phyloP scores from a whole-genome alignment of 2,329 filamentous ascomycete genomes.

The Huntiella decipiens region DNA sequence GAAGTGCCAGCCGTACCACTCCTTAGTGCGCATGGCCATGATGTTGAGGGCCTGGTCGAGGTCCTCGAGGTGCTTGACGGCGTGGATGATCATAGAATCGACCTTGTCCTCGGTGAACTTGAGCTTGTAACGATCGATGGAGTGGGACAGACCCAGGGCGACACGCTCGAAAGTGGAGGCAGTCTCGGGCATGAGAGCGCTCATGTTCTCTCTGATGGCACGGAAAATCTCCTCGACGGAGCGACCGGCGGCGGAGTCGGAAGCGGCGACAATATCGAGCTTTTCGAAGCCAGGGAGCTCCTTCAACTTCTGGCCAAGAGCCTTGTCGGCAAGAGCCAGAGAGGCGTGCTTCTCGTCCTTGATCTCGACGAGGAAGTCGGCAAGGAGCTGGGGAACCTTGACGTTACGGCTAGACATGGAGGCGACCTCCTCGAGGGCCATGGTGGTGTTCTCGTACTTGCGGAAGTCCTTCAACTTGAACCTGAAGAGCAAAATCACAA shows the following conservation, averaged over 20 bases:
- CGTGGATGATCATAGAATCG: conserved; percentile 98
- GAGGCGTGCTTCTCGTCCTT: conserved; percentile 97
- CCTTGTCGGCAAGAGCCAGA: conserved; percentile 81
- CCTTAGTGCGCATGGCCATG: conserved; percentile 97
- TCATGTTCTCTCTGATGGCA: conserved; percentile 77
- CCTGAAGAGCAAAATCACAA: conserved; percentile 23
- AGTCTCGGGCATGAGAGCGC: conserved; percentile 72
- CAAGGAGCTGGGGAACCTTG: conserved; percentile 79
- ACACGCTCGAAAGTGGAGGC: conserved; percentile 82
- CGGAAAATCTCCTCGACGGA: conserved; percentile 65
- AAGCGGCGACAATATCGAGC: conserved; percentile 58
- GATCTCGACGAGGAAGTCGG: conserved; percentile 65
- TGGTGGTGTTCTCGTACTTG: conserved; percentile 89
- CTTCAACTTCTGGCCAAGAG: conserved; percentile 78
- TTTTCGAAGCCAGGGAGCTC: conserved; percentile 80
- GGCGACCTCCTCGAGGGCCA: conserved; percentile 77
- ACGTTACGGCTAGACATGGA: conserved; percentile 57
- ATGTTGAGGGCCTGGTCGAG: conserved; percentile 98
- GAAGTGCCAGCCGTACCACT: conserved; percentile 99
- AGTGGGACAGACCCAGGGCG: conserved; percentile 90
- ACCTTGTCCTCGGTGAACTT: conserved; percentile 99
- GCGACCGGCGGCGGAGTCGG: conserved; percentile 50
- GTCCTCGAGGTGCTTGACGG: conserved; percentile 82
- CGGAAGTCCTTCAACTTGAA: conserved; percentile 92
- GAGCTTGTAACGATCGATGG: conserved; percentile 88